Evolutionary conservation across 2,329 filamentous ascomycete species (phyloP).

Genomic region (Alternaria triticina): DNA sequence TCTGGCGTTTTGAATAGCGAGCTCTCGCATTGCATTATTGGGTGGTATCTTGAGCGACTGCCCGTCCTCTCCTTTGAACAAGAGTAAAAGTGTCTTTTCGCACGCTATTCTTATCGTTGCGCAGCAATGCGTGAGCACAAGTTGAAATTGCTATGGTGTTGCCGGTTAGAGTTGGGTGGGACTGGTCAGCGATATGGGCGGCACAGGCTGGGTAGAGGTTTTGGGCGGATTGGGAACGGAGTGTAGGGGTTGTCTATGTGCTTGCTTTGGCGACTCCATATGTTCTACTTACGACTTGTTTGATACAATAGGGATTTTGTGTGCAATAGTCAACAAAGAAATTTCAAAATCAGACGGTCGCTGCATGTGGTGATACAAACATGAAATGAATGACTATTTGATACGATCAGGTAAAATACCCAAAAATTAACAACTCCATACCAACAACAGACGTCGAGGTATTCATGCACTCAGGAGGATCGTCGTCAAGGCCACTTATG

Average conservation of each 20-base stretch:
- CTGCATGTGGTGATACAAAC: not conserved
- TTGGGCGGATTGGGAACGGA: slow-evolving; percentile 2
- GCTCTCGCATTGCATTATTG: slow-evolving; percentile 7
- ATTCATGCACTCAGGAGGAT: not conserved
- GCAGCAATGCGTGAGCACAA: slow-evolving; percentile 2
- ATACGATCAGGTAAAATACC: not conserved
- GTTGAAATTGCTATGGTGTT: slow-evolving; percentile 22
- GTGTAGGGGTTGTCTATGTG: slow-evolving; percentile 11
- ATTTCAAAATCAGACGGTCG: not conserved
- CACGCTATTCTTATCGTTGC: slow-evolving; percentile 4
- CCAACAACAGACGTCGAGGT: not conserved
- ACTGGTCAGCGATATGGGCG: slow-evolving; percentile 5
- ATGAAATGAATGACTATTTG: not conserved
- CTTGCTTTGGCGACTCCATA: slow-evolving; percentile 21
- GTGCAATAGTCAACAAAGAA: slow-evolving; percentile 39
- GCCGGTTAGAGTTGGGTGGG: slow-evolving; percentile 13
- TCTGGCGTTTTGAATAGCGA: slow-evolving; percentile 24
- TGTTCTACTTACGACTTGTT: slow-evolving; percentile 26
- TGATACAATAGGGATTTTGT: slow-evolving; percentile 38
- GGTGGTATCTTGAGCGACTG: slow-evolving; percentile 5
- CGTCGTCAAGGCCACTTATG: slow-evolving; percentile 5
- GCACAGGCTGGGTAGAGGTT: slow-evolving; percentile 12
- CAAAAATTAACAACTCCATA: not conserved
- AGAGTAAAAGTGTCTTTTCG: slow-evolving; percentile 13
- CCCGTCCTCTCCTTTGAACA: slow-evolving; percentile 16